phyloP scores from a whole-genome alignment of 768 basidiomycete genomes.

The Harrya chromipes region DNA sequence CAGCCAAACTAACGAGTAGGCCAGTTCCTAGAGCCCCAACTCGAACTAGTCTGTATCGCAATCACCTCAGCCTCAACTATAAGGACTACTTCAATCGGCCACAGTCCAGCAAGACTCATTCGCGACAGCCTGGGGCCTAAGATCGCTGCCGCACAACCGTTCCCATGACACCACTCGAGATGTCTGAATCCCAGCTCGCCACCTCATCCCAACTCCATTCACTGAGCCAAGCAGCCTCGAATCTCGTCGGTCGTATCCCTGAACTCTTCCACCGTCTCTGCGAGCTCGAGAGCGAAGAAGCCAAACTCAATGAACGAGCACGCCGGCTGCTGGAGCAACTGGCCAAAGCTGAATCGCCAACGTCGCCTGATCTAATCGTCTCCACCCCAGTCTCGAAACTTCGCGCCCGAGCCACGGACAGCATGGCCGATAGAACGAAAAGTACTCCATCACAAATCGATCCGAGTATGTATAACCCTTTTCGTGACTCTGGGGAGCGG shows the following conservation, averaged over 20 bases:
- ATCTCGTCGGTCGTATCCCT: conserved; percentile 13
- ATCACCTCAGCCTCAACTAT: conserved; percentile 8
- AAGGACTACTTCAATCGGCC: conserved; percentile 1
- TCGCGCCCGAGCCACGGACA: neutral
- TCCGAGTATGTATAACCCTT: conserved; percentile 7
- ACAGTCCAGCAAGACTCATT: neutral
- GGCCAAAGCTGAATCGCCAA: neutral
- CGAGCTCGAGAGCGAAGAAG: conserved; percentile 22
- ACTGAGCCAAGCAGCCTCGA: conserved; percentile 13
- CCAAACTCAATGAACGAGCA: conserved; percentile 15
- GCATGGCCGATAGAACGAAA: neutral
- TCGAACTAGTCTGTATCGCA: conserved; percentile 12
- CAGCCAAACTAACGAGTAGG: too few relatives aligned
- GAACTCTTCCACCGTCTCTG: conserved; percentile 19
- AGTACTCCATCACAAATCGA: conserved; percentile 5
- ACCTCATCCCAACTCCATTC: neutral
- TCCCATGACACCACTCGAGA: neutral
- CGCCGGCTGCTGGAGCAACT: conserved; percentile 9
- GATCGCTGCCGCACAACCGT: neutral
- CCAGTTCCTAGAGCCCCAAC: too few relatives aligned
- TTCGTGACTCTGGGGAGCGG: neutral
- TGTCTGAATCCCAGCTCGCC: conserved; percentile 5
- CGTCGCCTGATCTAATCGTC: neutral
- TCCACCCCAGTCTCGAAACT: conserved; percentile 1
- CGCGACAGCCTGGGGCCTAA: neutral